A percentile compares a stretch with the other conserved stretches of the same genome.
These are phyloP conservation scores for Penicillium sp. DNA, from an alignment of 2,329 filamentous ascomycete species.

Conservation along the genomic window DNA sequence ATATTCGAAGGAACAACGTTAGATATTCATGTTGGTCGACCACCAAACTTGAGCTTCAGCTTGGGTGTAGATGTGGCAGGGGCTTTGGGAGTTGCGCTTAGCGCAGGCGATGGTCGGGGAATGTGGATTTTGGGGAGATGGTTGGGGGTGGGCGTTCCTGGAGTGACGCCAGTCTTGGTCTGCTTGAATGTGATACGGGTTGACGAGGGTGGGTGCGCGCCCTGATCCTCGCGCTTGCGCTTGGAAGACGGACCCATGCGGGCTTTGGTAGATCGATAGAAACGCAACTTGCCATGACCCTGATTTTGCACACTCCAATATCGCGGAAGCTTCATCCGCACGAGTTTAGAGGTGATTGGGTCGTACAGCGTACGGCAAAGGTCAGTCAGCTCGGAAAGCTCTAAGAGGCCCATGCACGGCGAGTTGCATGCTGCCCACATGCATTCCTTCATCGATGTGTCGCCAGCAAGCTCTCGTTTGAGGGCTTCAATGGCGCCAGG, in stretches of 20 bases:
- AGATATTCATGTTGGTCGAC: slow-evolving; percentile 31
- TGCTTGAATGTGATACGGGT: slow-evolving; percentile 46
- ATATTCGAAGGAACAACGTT: slow-evolving; percentile 9
- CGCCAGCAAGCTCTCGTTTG: slow-evolving; percentile 52
- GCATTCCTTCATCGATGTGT: slow-evolving; percentile 52
- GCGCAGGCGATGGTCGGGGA: slow-evolving; percentile 33
- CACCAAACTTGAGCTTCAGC: slow-evolving; percentile 44
- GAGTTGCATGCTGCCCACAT: slow-evolving; percentile 60
- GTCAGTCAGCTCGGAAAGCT: slow-evolving; percentile 58
- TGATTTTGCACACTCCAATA: slow-evolving; percentile 57
- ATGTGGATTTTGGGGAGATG: slow-evolving; percentile 36
- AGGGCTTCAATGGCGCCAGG: slow-evolving; percentile 59
- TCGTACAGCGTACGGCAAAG: slow-evolving; percentile 59
- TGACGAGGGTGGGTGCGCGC: slow-evolving; percentile 33
- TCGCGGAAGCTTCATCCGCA: slow-evolving; percentile 56
- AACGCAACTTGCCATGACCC: slow-evolving; percentile 50
- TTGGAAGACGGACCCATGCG: slow-evolving; percentile 40
- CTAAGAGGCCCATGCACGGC: slow-evolving; percentile 50
- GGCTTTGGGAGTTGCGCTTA: slow-evolving; percentile 29
- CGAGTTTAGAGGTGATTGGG: slow-evolving; percentile 49
- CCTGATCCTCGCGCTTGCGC: slow-evolving; percentile 43
- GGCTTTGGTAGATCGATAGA: slow-evolving; percentile 40
- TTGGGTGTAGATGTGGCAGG: slow-evolving; percentile 38
- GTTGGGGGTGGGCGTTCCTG: slow-evolving; percentile 28
- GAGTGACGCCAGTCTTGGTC: slow-evolving; percentile 32